These are phyloP conservation scores for Glycine tomentella DNA, from an alignment of 306 rosid genomes.

Conservation along the genomic window DNA sequence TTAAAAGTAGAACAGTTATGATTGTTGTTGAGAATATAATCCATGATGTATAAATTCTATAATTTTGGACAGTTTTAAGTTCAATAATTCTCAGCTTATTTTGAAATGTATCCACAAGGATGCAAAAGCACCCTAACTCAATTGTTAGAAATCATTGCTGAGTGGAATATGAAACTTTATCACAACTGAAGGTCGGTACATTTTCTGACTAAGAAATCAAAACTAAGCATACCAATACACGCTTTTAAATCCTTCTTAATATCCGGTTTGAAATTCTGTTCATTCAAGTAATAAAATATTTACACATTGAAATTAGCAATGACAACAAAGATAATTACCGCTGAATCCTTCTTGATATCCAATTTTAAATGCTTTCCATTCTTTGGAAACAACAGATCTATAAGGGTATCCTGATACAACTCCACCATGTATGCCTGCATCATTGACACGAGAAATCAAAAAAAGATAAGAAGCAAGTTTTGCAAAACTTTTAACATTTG, in stretches of 20 bases:
- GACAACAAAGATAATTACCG: conserved; percentile 52
- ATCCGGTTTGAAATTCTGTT: conserved; percentile 3
- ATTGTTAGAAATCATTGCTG: conserved; percentile 19
- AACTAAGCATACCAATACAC: conserved; percentile 12
- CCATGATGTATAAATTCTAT: background rate
- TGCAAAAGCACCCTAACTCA: background rate
- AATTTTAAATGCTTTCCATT: conserved; percentile 70
- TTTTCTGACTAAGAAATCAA: conserved; percentile 25
- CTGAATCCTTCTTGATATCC: conserved; percentile 83
- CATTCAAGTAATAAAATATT: background rate
- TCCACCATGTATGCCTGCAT: conserved; percentile 90
- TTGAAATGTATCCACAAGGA: background rate
- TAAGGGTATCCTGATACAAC: conserved; percentile 86
- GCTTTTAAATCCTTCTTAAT: conserved; percentile 29
- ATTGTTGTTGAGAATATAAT: conserved; percentile 10
- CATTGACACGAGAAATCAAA: conserved; percentile 23
- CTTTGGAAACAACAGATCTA: conserved; percentile 81
- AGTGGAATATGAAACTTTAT: background rate
- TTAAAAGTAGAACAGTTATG: conserved; percentile 31
- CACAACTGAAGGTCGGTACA: background rate
- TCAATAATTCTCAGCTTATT: conserved; percentile 7
- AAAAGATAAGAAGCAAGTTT: conserved; percentile 20
- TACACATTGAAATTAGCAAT: conserved; percentile 13
- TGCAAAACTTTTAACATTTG: background rate
- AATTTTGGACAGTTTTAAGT: conserved; percentile 3